Conservation (phyloP, 257 asterid species). For the Eustoma russellianum region DNA sequence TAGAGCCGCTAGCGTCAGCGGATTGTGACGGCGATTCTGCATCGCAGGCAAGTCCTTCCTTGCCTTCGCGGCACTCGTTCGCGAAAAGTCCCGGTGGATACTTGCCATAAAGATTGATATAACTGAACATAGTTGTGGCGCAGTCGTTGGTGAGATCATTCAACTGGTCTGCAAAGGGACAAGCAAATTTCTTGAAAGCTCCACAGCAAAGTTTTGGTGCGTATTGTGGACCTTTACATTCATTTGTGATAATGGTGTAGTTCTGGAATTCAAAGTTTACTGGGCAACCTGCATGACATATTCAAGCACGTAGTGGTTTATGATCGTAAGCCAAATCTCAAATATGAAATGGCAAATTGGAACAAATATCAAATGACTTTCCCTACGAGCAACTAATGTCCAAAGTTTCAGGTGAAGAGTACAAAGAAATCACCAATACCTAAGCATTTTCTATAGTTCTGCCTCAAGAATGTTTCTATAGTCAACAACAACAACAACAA, state of each 20-base stretch:
- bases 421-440: too few relatives aligned
- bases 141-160: constrained; percentile 58
- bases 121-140: constrained; percentile 76
- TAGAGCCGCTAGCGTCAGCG: constrained; percentile 14
- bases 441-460: too few relatives aligned
- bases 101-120: constrained; percentile 61
- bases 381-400: too few relatives aligned
- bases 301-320: not conserved
- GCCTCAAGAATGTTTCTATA: too few relatives aligned
- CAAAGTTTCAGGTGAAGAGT: too few relatives aligned
- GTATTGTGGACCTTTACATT: constrained; percentile 69
- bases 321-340: too few relatives aligned
- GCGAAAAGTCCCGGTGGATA: constrained; percentile 78
- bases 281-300: constrained; percentile 46
- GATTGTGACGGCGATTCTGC: constrained; percentile 24
- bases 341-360: too few relatives aligned
- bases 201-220: constrained; percentile 42
- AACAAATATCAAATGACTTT: too few relatives aligned
- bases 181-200: constrained; percentile 43
- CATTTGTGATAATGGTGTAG: constrained; percentile 61
- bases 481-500: too few relatives aligned
- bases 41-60: constrained; percentile 39
- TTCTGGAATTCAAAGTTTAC: constrained; percentile 61
- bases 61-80: constrained; percentile 40
- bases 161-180: constrained; percentile 33